Base-by-base conservation (phyloP, 257 asterid genomes). In the Euphrasia confusa region DNA sequence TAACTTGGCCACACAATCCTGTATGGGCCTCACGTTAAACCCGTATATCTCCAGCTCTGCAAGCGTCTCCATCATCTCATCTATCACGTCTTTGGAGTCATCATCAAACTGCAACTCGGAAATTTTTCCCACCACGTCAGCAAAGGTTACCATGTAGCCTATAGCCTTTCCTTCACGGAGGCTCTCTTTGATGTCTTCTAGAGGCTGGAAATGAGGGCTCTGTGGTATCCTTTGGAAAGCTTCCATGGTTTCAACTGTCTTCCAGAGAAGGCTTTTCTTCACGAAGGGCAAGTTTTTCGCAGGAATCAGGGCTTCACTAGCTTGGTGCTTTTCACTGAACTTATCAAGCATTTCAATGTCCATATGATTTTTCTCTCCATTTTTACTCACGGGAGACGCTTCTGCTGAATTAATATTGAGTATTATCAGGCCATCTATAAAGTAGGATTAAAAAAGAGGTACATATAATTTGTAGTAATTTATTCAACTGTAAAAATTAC, bases 151-250 rank as follows among this genome's bases (percentile, higher is more conserved):
- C 97, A 87, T 93, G 58, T 10, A 75, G 39, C 89, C 96, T 47
- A 90, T 75, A 55, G 98, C 98, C 65, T 77, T 62, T 30, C 96
- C 94, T 71, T 88, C 98, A 4, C 96, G 91, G 3, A 74, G 63
- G 69, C 87, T 76, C 72, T 88, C 96, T 72, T 74, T 81, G 17
- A 59, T 64, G 7, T 72, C 24, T 48, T 55, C 67, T 68, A 90
- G 63, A 30, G 96, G 91, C 61, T 27, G 64, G 71, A 90, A 90
- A 79, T 90, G 98, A n/a, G 98, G 96, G 39, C 64, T 85, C 56
- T 88, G 98, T 30, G 98, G 98, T 61, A 77, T 57, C 66, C 63
- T 84, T 70, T 49, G 70, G 77, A 90, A 90, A 57, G 72, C 83
- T 45, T 82, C 95, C 94, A 85, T 78, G 28, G 94, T 68, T 63